Base-by-base conservation (phyloP, 257 asterid species). In the Rehmannia glutinosa region DNA sequence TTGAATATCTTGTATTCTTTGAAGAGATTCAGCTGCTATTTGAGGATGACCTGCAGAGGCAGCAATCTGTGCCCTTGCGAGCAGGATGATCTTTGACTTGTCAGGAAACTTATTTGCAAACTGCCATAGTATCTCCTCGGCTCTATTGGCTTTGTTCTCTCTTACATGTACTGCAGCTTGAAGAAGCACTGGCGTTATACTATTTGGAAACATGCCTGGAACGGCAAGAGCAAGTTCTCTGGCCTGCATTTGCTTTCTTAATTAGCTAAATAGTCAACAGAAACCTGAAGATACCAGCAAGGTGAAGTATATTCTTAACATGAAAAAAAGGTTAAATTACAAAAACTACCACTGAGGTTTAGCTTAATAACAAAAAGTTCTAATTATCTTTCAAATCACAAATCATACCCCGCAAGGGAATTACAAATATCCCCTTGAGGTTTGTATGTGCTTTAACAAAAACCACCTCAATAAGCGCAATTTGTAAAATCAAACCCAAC, bases 11-110 rank as follows among this genome's bases (percentile, higher is more conserved):
- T 75, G 78, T 59, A 94, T 85, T 71, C 80, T 90, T 8, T 71
- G 86, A 21, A 94, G 87, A 49, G 99, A 88, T 21, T 94, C 99
- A 0, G 97, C 96, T 11, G 99, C 96, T 66, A 91, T 74, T 76
- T 86, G 96, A 19, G 83, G 91, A 72, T 90, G 97, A 70, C 97
- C 97, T 12, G 96, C 96, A 61, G 95, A 73, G 28, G 97, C 96
- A 16, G 99, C 96, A 25, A 91, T 79, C 73, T 94, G 99, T 20
- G 99, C 97, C 73, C 95, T 78, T 54, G 95, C 96, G 28, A 94
- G 93, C 25, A 82, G 81, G 78, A 88, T 54, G 45, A 66, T 43
- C 28, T 75, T 88, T 3, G 95, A 85, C 53, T 81, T 88, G 43
- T 88, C 92, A 0, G 97, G 97, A 58, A 80, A 86, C 71, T 84